Percentiles rank a stretch among this genome's conserved stretches.
Evolutionary conservation across 805 yeast species (phyloP).

Genomic region (Hanseniaspora pseudoguilliermondii): DNA sequence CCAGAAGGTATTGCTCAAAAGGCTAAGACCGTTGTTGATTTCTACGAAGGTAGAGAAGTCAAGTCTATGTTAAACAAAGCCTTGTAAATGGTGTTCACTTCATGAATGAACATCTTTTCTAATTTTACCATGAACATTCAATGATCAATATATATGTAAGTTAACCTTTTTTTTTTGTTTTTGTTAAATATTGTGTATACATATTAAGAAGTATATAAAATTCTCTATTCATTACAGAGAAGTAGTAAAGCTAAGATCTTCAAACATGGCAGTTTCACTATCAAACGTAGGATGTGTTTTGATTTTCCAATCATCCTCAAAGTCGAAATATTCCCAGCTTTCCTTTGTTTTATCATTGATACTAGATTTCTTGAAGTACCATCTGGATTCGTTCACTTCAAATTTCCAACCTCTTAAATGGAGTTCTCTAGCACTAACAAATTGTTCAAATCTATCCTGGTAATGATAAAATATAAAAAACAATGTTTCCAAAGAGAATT

Average conservation of each 20-base stretch:
- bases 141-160: not conserved
- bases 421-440: constrained; percentile 70
- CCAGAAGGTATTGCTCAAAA: constrained; percentile 84
- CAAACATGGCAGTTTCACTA: constrained; percentile 2
- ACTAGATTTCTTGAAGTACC: constrained; percentile 35
- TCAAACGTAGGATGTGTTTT: not conserved
- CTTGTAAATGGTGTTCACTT: constrained; percentile 33
- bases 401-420: constrained; percentile 68
- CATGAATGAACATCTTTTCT: no score
- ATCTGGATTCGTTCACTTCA: constrained; percentile 28
- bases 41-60: constrained; percentile 65
- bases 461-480: constrained; percentile 83
- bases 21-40: constrained; percentile 65
- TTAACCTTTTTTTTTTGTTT: not conserved
- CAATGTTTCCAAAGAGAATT: constrained; percentile 73
- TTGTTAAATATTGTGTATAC: not conserved
- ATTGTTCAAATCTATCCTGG: constrained; percentile 59
- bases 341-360: constrained; percentile 11
- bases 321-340: constrained; percentile 74
- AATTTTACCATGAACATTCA: not conserved
- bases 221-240: not conserved
- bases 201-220: not conserved
- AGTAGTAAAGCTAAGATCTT: not conserved
- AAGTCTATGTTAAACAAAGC: constrained; percentile 71
- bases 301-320: constrained; percentile 31